Conservation (phyloP, 768 basidiomycete genomes). For the Botryobasidium botryosum region DNA sequence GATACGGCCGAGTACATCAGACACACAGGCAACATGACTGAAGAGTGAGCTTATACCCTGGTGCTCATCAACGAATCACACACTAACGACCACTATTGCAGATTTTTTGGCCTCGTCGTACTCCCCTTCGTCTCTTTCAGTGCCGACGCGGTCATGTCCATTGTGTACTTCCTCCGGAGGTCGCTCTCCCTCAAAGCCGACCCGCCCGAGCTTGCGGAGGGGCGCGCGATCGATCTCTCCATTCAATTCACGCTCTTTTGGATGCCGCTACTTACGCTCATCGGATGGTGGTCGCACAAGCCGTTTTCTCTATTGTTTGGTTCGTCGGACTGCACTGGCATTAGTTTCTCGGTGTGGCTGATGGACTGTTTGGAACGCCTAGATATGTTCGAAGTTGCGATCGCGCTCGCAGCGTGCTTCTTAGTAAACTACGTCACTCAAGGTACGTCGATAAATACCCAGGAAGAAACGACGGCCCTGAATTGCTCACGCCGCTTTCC, state of each 20-base stretch:
- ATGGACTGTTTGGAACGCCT: no score
- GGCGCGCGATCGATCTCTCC: constrained; percentile 54
- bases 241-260: constrained; percentile 71
- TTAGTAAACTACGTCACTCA: constrained; percentile 68
- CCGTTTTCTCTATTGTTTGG: constrained; percentile 55
- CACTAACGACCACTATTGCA: no score
- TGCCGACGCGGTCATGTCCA: constrained; percentile 46
- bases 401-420: constrained; percentile 51
- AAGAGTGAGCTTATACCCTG: no score
- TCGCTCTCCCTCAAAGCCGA: constrained; percentile 24
- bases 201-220: constrained; percentile 45
- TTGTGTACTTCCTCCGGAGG: constrained; percentile 37
- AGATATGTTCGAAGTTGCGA: constrained; percentile 18
- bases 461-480: no score
- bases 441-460: no score
- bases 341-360: no score
- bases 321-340: no score
- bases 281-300: constrained; percentile 48
- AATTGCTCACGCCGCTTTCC: no score
- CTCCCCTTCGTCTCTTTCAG: constrained; percentile 59
- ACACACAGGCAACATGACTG: constrained; percentile 25
- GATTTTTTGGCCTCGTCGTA: constrained; percentile 56
- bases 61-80: no score
- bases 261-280: constrained; percentile 54
- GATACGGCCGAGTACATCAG: constrained; percentile 43